Conservation (phyloP, 2,329 filamentous ascomycete genomes). For the Epichloe elymi region DNA sequence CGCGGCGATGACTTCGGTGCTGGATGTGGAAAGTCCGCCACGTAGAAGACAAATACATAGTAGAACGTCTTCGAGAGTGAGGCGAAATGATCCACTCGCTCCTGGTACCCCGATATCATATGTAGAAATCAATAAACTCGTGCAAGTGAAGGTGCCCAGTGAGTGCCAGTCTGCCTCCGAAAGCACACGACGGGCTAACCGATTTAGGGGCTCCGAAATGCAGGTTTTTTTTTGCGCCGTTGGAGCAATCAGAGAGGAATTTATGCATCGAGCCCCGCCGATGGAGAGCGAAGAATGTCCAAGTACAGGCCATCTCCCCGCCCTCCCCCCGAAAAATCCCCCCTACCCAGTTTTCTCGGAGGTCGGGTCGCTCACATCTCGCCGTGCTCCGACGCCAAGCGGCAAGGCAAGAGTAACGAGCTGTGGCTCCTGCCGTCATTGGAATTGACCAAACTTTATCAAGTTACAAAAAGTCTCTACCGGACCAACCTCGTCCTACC, state of each 20-base stretch:
- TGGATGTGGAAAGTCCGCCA: neutral
- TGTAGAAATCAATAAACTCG: too few relatives aligned
- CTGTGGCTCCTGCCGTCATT: too few relatives aligned
- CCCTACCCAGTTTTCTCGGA: too few relatives aligned
- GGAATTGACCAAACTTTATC: too few relatives aligned
- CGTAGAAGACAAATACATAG: too few relatives aligned
- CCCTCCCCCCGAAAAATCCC: too few relatives aligned
- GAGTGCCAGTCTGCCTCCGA: neutral
- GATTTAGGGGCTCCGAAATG: neutral
- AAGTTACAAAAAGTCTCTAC: conserved; percentile 1
- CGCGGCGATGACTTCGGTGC: neutral
- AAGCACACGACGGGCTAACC: neutral
- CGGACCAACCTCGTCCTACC: neutral
- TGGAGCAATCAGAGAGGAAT: too few relatives aligned
- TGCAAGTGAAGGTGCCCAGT: too few relatives aligned
- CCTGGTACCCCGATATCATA: too few relatives aligned
- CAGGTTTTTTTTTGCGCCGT: neutral
- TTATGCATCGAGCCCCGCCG: neutral
- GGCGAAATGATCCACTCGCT: too few relatives aligned
- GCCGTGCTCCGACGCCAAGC: neutral
- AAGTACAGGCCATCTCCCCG: neutral
- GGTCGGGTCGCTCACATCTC: too few relatives aligned
- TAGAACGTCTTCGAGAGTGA: too few relatives aligned
- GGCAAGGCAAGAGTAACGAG: neutral
- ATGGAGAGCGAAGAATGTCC: neutral